Evolutionary conservation across 257 asterid species (phyloP).

Genomic region (Apocynum venetum): DNA sequence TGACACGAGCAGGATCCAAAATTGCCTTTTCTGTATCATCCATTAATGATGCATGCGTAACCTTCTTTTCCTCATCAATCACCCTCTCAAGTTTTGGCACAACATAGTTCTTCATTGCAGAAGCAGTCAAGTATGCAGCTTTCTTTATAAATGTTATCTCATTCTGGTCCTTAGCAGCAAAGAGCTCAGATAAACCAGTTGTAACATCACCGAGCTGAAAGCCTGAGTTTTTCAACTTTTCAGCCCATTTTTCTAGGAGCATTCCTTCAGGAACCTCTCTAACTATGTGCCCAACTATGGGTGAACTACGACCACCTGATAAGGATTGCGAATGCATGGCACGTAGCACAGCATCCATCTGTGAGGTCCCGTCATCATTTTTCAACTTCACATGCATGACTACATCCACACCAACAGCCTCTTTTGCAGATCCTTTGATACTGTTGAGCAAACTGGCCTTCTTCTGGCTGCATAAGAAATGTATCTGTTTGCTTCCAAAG

Average conservation of each 20-base stretch:
- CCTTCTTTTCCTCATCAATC: conserved; percentile 74
- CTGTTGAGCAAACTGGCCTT: conserved; percentile 51
- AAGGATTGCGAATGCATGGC: conserved; percentile 32
- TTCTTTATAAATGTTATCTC: conserved; percentile 52
- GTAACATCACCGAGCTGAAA: conserved; percentile 46
- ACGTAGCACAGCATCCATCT: conserved; percentile 41
- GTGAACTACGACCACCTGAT: conserved; percentile 25
- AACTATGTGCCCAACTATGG: conserved; percentile 44
- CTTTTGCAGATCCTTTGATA: conserved; percentile 48
- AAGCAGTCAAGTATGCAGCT: conserved; percentile 63
- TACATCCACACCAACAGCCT: conserved; percentile 38
- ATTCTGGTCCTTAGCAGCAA: conserved; percentile 50
- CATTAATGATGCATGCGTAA: conserved; percentile 58
- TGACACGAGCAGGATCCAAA: conserved; percentile 54
- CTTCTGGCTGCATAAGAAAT: conserved; percentile 61
- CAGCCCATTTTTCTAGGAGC: conserved; percentile 51
- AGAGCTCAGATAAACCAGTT: conserved; percentile 53
- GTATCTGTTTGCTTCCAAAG: conserved; percentile 44
- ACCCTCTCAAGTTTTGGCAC: conserved; percentile 57
- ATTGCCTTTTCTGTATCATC: conserved; percentile 76
- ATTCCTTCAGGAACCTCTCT: conserved; percentile 70
- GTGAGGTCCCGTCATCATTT: conserved; percentile 43
- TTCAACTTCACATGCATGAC: conserved; percentile 48
- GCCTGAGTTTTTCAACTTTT: conserved; percentile 46
- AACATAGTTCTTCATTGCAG: conserved; percentile 58